Evolutionary conservation across 208 protist genomes (phyloP).

Genomic region (Blastocrithidia nonstop): DNA sequence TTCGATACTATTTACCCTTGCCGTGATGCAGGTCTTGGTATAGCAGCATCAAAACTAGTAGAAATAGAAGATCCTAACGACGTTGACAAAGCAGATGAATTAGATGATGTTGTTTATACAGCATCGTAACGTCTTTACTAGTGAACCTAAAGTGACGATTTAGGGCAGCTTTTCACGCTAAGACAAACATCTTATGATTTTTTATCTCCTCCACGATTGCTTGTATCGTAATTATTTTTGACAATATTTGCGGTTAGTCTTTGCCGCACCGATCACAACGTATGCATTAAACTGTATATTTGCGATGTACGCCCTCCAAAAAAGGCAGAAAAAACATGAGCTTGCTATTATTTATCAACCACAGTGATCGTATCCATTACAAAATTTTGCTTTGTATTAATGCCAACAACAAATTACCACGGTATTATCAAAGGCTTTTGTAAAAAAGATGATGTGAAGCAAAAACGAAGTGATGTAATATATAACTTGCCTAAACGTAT

Average conservation of each 20-base stretch:
- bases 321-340: constrained; percentile 36
- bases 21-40: too few relatives aligned
- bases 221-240: background rate
- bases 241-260: constrained; percentile 10
- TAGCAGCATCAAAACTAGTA: too few relatives aligned
- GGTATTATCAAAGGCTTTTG: constrained; percentile 14
- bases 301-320: constrained; percentile 15
- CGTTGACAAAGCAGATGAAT: too few relatives aligned
- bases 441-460: constrained; percentile 41
- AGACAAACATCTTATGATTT: too few relatives aligned
- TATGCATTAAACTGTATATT: constrained; percentile 30
- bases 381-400: constrained; percentile 19
- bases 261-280: constrained; percentile 27
- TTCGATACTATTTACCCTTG: too few relatives aligned
- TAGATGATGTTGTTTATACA: too few relatives aligned
- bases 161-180: too few relatives aligned
- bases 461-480: constrained; percentile 28
- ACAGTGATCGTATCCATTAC: constrained; percentile 29
- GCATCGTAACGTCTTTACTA: too few relatives aligned
- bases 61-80: too few relatives aligned
- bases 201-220: background rate
- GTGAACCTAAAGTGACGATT: too few relatives aligned
- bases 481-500: constrained; percentile 41
- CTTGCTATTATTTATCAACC: constrained; percentile 5
- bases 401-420: constrained; percentile 20